Percentiles rank a stretch among this genome's conserved stretches.
Conservation (phyloP, 1,139 yeast genomes). For the Sugiyamaella xylanicola region DNA sequence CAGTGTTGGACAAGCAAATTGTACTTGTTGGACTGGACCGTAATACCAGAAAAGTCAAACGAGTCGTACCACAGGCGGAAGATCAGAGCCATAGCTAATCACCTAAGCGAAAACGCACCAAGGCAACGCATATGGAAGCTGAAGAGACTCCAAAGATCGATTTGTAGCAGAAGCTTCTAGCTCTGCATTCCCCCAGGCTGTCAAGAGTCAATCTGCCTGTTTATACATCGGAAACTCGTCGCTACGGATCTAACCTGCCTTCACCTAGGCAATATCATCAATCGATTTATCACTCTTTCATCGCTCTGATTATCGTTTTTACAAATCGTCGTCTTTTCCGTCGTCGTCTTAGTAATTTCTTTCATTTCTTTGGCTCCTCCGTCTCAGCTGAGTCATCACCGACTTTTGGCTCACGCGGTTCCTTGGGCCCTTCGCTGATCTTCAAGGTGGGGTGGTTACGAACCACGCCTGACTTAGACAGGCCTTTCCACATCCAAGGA, state of each 20-base stretch:
- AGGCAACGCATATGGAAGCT: conserved; percentile 6
- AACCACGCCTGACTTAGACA: conserved; percentile 58
- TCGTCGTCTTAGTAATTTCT: background rate
- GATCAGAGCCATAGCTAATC: conserved; percentile 3
- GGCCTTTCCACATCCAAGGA: conserved; percentile 76
- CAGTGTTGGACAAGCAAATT: conserved; percentile 10
- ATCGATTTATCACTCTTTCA: no score
- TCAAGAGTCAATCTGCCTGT: no score
- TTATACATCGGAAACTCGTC: no score
- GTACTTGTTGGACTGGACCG: conserved; percentile 13
- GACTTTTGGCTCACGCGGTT: background rate
- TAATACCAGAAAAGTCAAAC: conserved; percentile 13
- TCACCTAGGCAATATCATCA: no score
- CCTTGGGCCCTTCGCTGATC: conserved; percentile 22
- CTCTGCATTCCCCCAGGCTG: no score
- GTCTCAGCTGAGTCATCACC: background rate
- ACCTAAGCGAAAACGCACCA: conserved; percentile 11
- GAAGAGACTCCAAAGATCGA: background rate
- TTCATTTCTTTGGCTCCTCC: background rate
- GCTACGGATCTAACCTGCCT: no score
- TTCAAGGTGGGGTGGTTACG: conserved; percentile 41
- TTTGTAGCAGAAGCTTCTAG: no score
- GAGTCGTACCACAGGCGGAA: background rate
- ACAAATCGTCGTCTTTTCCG: no score
- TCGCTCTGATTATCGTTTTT: no score